These are phyloP conservation scores for Neospermospora avenae DNA, from an alignment of 2,329 filamentous ascomycete species.

Conservation along the genomic window DNA sequence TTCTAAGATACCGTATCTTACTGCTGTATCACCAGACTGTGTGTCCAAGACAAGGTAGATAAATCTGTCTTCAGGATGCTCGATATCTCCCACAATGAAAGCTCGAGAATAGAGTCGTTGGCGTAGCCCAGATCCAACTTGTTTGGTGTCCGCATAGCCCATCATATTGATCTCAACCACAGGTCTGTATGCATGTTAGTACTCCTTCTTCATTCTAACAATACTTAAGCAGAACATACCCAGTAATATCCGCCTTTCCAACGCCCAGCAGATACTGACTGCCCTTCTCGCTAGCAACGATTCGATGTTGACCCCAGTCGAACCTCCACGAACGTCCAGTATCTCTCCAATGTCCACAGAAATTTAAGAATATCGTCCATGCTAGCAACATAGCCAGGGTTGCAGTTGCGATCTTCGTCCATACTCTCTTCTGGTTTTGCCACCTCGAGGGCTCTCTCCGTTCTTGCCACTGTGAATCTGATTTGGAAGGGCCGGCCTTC, in stretches of 20 bases:
- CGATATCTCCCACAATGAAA: constrained; percentile 75
- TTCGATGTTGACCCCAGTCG: background rate
- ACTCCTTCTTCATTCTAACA: background rate
- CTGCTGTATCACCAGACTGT: constrained; percentile 82
- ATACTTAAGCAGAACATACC: constrained; percentile 40
- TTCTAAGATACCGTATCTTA: constrained; percentile 82
- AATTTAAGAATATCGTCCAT: constrained; percentile 7
- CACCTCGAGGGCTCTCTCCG: constrained; percentile 1
- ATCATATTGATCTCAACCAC: constrained; percentile 90
- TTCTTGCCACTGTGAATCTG: constrained; percentile 3
- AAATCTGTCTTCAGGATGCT: constrained; percentile 67
- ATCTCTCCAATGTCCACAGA: constrained; percentile 2
- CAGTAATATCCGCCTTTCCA: constrained; percentile 71
- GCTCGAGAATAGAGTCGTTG: constrained; percentile 86
- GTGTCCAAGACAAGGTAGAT: constrained; percentile 87
- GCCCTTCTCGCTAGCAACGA: constrained; percentile 6
- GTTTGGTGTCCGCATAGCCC: constrained; percentile 84
- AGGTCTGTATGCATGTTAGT: constrained; percentile 48
- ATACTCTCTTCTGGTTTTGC: background rate
- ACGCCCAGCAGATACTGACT: constrained; percentile 60
- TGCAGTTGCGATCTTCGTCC: constrained; percentile 2
- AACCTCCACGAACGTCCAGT: constrained; percentile 7
- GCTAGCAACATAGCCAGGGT: constrained; percentile 13
- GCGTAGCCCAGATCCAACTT: constrained; percentile 78
- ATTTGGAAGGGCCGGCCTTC: constrained; percentile 29